These are phyloP conservation scores for Aurantiochytrium sp. DNA, from an alignment of 108 stramenopile genomes.

Conservation along the genomic window DNA sequence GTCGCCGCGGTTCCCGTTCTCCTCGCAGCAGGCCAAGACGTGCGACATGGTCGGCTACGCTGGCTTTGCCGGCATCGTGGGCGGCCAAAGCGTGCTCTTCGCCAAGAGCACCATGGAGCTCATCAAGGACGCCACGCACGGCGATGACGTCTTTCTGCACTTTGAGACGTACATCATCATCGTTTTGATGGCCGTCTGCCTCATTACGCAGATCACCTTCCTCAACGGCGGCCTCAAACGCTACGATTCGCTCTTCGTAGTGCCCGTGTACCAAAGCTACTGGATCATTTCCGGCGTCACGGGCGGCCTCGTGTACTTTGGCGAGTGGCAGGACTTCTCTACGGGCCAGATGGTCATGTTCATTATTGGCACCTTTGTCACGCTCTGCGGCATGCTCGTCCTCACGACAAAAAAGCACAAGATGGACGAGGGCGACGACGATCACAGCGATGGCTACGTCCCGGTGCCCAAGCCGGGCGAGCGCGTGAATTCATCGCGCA, in stretches of 20 bases:
- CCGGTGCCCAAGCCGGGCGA: background rate
- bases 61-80: constrained; percentile 48
- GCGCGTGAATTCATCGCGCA: background rate
- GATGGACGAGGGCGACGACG: background rate
- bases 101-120: constrained; percentile 51
- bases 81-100: constrained; percentile 47
- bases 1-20: background rate
- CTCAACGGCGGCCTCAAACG: constrained; percentile 50
- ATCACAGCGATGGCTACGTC: background rate
- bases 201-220: constrained; percentile 48
- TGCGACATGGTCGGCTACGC: constrained; percentile 38
- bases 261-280: constrained; percentile 54
- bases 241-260: constrained; percentile 46
- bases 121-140: constrained; percentile 46
- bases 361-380: background rate
- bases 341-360: background rate
- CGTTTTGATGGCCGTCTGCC: constrained; percentile 30
- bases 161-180: constrained; percentile 40
- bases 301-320: constrained; percentile 52
- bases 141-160: constrained; percentile 34
- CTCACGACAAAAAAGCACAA: constrained; percentile 19
- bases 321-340: constrained; percentile 40
- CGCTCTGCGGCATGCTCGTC: background rate
- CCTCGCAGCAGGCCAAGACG: background rate
- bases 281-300: constrained; percentile 44